Conservation (phyloP, 2,329 filamentous ascomycete genomes). For the Lecanicillium sp. region DNA sequence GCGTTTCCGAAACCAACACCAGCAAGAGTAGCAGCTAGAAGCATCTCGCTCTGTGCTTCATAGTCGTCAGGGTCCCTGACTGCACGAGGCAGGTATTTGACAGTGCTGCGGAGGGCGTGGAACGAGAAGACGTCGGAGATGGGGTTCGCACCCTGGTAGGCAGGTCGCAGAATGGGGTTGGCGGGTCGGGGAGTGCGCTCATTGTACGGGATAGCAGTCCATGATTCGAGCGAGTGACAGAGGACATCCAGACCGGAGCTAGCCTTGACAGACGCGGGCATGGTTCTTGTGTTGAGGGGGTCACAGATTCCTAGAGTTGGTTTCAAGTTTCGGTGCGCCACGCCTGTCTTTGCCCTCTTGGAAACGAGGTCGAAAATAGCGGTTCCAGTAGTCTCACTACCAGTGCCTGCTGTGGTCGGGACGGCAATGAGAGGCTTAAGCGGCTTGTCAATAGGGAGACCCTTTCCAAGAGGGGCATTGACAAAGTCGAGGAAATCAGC, state of each 20-base stretch:
- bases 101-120: constrained; percentile 70
- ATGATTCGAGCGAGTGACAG: constrained; percentile 91
- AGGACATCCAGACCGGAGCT: constrained; percentile 89
- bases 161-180: constrained; percentile 85
- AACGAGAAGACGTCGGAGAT: constrained; percentile 97
- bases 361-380: constrained; percentile 94
- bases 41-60: constrained; percentile 92
- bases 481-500: constrained; percentile 97
- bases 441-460: constrained; percentile 62
- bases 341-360: constrained; percentile 87
- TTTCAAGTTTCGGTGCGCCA: constrained; percentile 92
- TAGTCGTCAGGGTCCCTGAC: constrained; percentile 82
- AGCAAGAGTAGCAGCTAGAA: constrained; percentile 86
- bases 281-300: constrained; percentile 85
- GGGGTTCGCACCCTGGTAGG: constrained; percentile 95
- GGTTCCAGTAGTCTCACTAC: constrained; percentile 92
- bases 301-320: constrained; percentile 84
- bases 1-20: constrained; percentile 97
- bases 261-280: constrained; percentile 91
- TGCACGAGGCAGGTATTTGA: constrained; percentile 86
- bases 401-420: constrained; percentile 76
- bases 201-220: constrained; percentile 93
- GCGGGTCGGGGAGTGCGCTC: constrained; percentile 75
- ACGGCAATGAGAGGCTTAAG: constrained; percentile 73
- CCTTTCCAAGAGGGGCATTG: constrained; percentile 86